A percentile compares a stretch with the other conserved stretches of the same genome.
Evolutionary conservation across 192 early-diverging fungal genomes (phyloP).

Genomic region (Chytriomyces confervae): DNA sequence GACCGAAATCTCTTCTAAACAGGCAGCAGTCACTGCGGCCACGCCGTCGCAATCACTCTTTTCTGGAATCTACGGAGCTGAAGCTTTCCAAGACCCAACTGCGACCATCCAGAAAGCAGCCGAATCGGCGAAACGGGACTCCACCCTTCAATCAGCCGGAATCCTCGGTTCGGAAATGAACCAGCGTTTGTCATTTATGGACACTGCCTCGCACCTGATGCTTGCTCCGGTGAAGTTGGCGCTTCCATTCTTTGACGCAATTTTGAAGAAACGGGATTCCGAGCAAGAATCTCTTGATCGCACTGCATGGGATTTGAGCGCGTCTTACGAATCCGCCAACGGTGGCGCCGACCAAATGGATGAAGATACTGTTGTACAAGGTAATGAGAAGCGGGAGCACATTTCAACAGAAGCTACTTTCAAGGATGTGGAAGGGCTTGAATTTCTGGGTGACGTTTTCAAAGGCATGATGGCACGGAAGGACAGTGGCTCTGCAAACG

Average conservation of each 20-base stretch:
- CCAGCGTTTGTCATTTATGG: constrained; percentile 5
- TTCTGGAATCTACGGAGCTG: constrained; percentile 16
- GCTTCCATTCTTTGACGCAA: constrained; percentile 18
- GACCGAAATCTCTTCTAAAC: neutral
- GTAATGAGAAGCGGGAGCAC: neutral
- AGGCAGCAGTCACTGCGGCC: neutral
- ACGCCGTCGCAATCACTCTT: neutral
- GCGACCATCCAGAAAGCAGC: neutral
- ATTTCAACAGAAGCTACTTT: neutral
- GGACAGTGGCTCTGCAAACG: neutral
- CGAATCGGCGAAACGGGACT: neutral
- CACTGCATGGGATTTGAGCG: neutral
- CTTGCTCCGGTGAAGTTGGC: constrained; percentile 17
- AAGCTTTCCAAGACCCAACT: neutral
- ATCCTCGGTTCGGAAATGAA: neutral
- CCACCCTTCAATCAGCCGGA: neutral
- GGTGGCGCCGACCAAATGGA: neutral
- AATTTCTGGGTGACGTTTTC: neutral
- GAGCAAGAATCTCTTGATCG: constrained; percentile 1
- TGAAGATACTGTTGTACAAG: neutral
- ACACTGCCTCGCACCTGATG: constrained; percentile 23
- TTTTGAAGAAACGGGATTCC: constrained; percentile 12
- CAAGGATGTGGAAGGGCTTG: neutral
- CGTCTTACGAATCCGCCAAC: neutral
- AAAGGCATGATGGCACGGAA: neutral